These are phyloP conservation scores for Pythium apleroticum DNA, from an alignment of 352 stramenopile species.

Conservation along the genomic window DNA sequence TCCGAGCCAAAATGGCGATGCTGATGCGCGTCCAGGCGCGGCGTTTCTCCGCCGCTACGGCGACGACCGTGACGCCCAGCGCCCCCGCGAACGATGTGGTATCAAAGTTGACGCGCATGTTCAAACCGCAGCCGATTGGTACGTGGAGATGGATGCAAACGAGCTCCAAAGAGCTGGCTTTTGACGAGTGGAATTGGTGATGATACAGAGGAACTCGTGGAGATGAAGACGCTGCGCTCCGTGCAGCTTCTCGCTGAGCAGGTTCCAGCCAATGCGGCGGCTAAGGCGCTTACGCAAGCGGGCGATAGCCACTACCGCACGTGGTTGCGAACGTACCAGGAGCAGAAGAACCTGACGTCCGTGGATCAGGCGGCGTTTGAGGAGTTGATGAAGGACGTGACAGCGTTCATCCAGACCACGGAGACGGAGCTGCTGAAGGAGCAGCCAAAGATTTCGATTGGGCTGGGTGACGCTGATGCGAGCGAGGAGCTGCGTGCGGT, in stretches of 20 bases:
- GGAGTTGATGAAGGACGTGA: constrained; percentile 45
- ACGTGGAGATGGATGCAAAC: background rate
- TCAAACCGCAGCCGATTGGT: constrained; percentile 22
- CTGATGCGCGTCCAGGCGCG: constrained; percentile 20
- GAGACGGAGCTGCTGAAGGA: constrained; percentile 44
- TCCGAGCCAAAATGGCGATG: constrained; percentile 16
- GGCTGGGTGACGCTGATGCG: constrained; percentile 37
- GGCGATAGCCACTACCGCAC: constrained; percentile 8
- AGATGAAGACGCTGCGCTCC: constrained; percentile 55
- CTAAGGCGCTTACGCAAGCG: constrained; percentile 6
- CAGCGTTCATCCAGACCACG: constrained; percentile 39
- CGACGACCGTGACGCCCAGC: background rate
- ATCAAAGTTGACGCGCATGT: constrained; percentile 11
- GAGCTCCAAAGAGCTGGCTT: background rate
- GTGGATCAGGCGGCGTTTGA: constrained; percentile 38
- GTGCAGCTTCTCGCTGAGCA: constrained; percentile 48
- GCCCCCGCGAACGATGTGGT: background rate
- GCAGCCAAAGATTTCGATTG: constrained; percentile 35
- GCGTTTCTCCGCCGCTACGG: constrained; percentile 1
- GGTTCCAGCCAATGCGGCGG: constrained; percentile 10
- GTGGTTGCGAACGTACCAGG: constrained; percentile 23
- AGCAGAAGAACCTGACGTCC: constrained; percentile 18
- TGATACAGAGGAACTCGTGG: constrained; percentile 35
- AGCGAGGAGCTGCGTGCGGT: constrained; percentile 16
- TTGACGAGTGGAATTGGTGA: background rate